Evolutionary conservation across 495 filamentous ascomycete species (phyloP).

Genomic region (Aeminium ludgeri): DNA sequence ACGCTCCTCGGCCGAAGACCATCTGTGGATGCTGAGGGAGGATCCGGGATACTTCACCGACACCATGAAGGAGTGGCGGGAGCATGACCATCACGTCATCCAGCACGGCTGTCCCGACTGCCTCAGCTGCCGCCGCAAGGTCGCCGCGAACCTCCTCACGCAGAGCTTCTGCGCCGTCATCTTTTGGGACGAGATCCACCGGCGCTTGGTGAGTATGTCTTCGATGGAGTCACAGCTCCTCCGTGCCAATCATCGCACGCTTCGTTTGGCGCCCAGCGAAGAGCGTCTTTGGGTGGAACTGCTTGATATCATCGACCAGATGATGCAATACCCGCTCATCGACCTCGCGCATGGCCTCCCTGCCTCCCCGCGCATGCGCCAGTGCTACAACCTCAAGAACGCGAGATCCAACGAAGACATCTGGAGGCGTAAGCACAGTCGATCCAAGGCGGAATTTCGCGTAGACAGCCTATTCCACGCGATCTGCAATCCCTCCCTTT

Average conservation of each 20-base stretch:
- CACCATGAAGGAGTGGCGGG: conserved; percentile 20
- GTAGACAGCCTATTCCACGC: conserved; percentile 3
- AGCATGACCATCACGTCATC: conserved; percentile 26
- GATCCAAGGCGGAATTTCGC: neutral
- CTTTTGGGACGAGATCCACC: conserved; percentile 2
- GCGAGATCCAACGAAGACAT: neutral
- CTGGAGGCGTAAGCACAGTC: neutral
- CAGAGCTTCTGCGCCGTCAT: conserved; percentile 1
- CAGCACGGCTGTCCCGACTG: too few species aligned
- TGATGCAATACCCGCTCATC: neutral
- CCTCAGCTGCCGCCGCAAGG: too few species aligned
- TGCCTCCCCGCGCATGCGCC: conserved; percentile 1
- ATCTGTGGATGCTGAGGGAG: conserved; percentile 36
- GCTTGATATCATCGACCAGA: conserved; percentile 1
- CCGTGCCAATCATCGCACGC: neutral
- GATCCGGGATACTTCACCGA: conserved; percentile 37
- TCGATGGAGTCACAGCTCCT: conserved; percentile 1
- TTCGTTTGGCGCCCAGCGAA: neutral
- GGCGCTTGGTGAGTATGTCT: neutral
- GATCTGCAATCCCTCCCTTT: neutral
- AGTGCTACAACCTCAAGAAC: neutral
- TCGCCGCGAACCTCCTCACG: conserved; percentile 1
- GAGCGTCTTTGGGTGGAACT: conserved; percentile 3
- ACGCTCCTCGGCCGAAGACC: conserved; percentile 29
- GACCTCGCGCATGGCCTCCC: neutral